A percentile compares a stretch with the other conserved stretches of the same genome.
Conservation (phyloP, 2,329 filamentous ascomycete species). For the Trichoderma hamatum region DNA sequence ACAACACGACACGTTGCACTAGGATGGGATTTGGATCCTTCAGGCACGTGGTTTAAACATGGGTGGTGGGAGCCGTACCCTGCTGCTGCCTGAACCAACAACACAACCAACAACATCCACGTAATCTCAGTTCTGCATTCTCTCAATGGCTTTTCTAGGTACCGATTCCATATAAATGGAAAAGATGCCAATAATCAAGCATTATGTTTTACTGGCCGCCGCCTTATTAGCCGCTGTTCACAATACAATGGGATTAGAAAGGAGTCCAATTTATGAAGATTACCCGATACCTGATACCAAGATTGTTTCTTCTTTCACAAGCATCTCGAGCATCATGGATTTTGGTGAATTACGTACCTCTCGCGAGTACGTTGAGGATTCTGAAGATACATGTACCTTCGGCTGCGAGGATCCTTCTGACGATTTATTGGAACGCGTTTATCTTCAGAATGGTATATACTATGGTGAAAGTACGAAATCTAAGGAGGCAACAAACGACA, state of each 20-base stretch:
- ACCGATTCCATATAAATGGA: too few species aligned
- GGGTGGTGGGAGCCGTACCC: neutral
- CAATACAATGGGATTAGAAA: too few species aligned
- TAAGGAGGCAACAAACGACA: neutral
- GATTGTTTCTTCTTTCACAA: neutral
- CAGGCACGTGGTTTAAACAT: neutral
- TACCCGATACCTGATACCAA: neutral
- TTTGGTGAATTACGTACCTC: neutral
- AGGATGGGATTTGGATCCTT: neutral
- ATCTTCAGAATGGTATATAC: too few species aligned
- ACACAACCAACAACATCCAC: neutral
- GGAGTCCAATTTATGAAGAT: too few species aligned
- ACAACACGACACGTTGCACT: neutral
- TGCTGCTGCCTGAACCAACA: neutral
- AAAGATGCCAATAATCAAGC: too few species aligned
- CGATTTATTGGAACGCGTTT: neutral
- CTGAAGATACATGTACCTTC: too few species aligned
- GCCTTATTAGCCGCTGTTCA: too few species aligned
- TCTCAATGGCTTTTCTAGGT: neutral
- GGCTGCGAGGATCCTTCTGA: neutral
- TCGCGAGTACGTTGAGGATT: neutral
- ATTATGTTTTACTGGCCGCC: too few species aligned
- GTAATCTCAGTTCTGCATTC: neutral
- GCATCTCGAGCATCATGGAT: neutral
- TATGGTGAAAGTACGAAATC: too few species aligned